Conservation (phyloP, 1,284 basidiomycete species). For the Ustilago shanxiensis region DNA sequence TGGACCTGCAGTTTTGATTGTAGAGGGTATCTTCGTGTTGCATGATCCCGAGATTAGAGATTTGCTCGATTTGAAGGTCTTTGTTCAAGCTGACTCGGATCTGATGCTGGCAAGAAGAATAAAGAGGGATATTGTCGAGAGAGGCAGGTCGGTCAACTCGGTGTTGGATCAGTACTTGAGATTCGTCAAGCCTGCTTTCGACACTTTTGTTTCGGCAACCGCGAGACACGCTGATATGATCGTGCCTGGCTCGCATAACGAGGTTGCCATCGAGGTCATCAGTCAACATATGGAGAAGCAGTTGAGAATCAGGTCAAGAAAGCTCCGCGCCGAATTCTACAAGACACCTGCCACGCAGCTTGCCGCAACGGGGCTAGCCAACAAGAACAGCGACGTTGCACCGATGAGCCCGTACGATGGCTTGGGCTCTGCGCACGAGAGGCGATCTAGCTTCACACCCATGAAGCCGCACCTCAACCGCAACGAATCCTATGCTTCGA, state of each 20-base stretch:
- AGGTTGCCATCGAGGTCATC: conserved; percentile 87
- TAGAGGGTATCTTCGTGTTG: conserved; percentile 92
- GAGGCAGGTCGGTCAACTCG: conserved; percentile 86
- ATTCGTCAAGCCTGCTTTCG: conserved; percentile 87
- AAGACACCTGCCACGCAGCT: conserved; percentile 44
- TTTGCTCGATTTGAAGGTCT: conserved; percentile 89
- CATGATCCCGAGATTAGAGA: conserved; percentile 78
- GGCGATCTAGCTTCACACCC: conserved; percentile 21
- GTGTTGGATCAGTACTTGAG: conserved; percentile 93
- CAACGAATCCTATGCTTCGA: conserved; percentile 17
- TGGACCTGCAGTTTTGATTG: conserved; percentile 93
- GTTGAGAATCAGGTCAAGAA: conserved; percentile 71
- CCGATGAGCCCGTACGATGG: conserved; percentile 37
- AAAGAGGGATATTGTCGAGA: conserved; percentile 85
- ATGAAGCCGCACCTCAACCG: conserved; percentile 24
- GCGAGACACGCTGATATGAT: conserved; percentile 81
- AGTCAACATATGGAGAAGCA: conserved; percentile 89
- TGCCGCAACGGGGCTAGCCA: not conserved
- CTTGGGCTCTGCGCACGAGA: conserved; percentile 33
- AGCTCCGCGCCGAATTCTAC: conserved; percentile 56
- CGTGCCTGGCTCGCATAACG: conserved; percentile 65
- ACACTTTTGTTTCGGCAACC: conserved; percentile 93
- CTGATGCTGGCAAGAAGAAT: conserved; percentile 96
- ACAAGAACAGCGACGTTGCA: not conserved
- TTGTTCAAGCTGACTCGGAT: conserved; percentile 84